Base-by-base conservation (phyloP, 164 flowering plant genomes). In the Dillenia turbinata region DNA sequence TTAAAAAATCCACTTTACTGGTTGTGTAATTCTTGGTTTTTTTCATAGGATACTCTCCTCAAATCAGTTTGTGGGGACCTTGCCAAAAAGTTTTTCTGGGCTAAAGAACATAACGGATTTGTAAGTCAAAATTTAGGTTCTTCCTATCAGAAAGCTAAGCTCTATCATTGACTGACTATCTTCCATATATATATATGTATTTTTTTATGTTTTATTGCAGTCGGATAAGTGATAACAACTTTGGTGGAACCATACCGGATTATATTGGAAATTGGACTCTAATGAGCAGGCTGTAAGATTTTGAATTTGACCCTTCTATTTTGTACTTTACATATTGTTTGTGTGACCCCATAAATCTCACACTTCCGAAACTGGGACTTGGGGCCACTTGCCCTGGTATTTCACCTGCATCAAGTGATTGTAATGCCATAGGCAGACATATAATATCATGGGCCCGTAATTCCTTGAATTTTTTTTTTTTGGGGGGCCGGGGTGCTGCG, bases 181-280 rank as follows among this genome's bases (percentile, higher is more conserved):
- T 51, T 16, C 8, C 44, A 51, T 9, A 26, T 10, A 0, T 16
- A 6, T 46, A 1, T 3, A 24, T 48, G 9, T 49, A 1, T 9
- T 60, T 24, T 22, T 49, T 51, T 49, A 24, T 64, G 48, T 44
- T 48, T 8, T 13, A 26, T 57, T 75, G 79, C 84, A 85, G 90
- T 68, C 71, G 87, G 77, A 77, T 85, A 67, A 85, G 73, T 57
- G 87, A 78, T 59, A 83, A 83, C 77, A 76, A 72, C 72, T 72
- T 85, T 67, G 71, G 61, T 50, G 90, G 87, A 60, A 69, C 57
- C 5, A 78, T 85, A 57, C 90, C 90, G 10, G 79, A 66, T 14
- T 81, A 65, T 64, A 73, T 85, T 54, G 73, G 70, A 47, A 79
- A 74, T 61, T 85, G 90, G 90, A 72, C 49, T 56, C 63, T 73